phyloP scores from a whole-genome alignment of 345 rosid genomes.

The Psidium guajava region DNA sequence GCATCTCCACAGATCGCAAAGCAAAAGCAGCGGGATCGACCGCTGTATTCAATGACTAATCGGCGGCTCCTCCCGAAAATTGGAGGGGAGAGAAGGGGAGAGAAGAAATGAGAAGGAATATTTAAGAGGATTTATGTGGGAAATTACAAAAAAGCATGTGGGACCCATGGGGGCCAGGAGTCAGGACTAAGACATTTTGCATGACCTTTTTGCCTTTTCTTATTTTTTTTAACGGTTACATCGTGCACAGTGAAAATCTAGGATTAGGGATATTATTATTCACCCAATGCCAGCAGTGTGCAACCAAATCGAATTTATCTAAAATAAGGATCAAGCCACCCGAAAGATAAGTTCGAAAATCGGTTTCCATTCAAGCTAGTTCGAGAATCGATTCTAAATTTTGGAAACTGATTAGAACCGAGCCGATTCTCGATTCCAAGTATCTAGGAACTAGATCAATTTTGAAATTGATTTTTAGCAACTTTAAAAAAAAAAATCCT shows the following conservation, averaged over 20 bases:
- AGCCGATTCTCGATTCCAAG: no score
- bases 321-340: no score
- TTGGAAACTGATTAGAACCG: no score
- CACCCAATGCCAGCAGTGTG: neutral
- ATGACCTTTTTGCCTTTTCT: neutral
- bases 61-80: neutral
- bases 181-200: neutral
- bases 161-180: neutral
- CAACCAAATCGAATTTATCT: no score
- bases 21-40: neutral
- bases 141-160: neutral
- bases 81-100: neutral
- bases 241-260: neutral
- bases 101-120: neutral
- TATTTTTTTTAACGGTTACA: neutral
- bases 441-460: no score
- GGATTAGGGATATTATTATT: neutral
- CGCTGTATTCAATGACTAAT: neutral
- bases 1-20: neutral
- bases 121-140: neutral
- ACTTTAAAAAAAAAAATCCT: no score
- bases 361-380: no score
- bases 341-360: no score
- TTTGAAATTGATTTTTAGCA: no score
- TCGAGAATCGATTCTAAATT: no score